Evolutionary conservation across 169 alveolate genomes (phyloP), one percentile per base, ranked within the genome.

Genomic region (Cytauxzoon felis): DNA sequence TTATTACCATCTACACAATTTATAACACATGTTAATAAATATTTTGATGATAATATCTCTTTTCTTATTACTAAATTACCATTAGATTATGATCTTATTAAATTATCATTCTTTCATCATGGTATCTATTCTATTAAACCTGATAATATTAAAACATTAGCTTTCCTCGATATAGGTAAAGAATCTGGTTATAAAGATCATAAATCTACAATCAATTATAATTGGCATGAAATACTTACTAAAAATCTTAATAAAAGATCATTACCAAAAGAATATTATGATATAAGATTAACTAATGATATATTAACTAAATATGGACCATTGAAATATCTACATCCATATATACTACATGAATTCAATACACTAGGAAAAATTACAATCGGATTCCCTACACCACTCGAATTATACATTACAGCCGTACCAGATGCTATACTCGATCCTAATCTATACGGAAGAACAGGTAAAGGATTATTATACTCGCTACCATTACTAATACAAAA

Each of bases 401-500:
- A 73, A 71, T 64, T 73, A 79, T 66, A 62, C 24, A 36, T 73
- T 8, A 45, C 53, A 33, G 45, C 18, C 49, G 27, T 73, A 1
- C 84, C 84, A 0, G 84, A 73, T 47, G 57, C 78, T 16, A 62
- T 73, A 9, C 40, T 73, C 43, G 84, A 73, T 59, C 65, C 69
- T n/a, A 16, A 7, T 16, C 11, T 63, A 66, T 73, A 43, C 42
- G 43, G 58, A 16, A 66, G 45, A 34, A 27, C 57, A n/a, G 84
- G 84, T 6, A 73, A 59, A 58, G 30, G 69, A 16, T 47, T 73
- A 51, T 32, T 27, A 34, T 73, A 27, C 49, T 63, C 84, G 16
- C 24, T 73, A 16, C 69, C 61, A 23, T 24, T 49, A 5, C 9
- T 63, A 4, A 23, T 62, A 0, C 78, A 73, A 34, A 62, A 63